Evolutionary conservation across 2,329 filamentous ascomycete genomes (phyloP), one percentile per base, ranked within the genome.

Genomic region (Pyricularia grisea): DNA sequence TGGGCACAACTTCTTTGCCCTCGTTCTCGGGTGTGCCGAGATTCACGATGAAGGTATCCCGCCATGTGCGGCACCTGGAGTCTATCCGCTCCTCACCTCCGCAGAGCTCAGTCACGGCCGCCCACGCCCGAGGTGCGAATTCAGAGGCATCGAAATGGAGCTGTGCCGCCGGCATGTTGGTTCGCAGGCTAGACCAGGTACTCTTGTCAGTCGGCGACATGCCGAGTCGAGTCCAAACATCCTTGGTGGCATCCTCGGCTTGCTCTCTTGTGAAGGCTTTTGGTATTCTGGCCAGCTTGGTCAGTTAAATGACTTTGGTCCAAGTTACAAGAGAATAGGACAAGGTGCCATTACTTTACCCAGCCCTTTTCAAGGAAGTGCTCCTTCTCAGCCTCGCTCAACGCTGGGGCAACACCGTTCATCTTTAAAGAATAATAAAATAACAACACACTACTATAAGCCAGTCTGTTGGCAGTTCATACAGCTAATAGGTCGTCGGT

Each of bases 1-100:
- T 80, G 0, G 87, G 87, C 50, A 81, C 77, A 3, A 83, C 76
- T 10, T 82, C 80, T 67, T 80, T 81, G 5, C 84, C 83, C 70
- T 86, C 84, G 71, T 79, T 79, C 67, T 84, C 82, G 0, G 82
- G 75, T 1, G 82, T 86, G 14, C 90, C 90, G 9, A 92, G 82
- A 76, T 91, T 92, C 60, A 92, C 88, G 73, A 92, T 92, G 69
- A 91, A 83, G 4, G 84, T 83, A 78, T 92, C 89, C 72, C 83
- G 83, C 89, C 89, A 91, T n/a, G 78, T 75, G n/a, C 82, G 81
- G 31, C 81, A 84, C 27, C 78, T 75, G 4, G 80, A 77, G 1
- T 77, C 75, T 42, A 90, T 77, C 9, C 83, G 81, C 42, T 85
- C 84, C 71, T 88, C 85, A 69, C 88, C 89, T 68, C 88, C 89